These are phyloP conservation scores for Phytophthora pinifolia DNA, from an alignment of 352 stramenopile species.

Conservation along the genomic window DNA sequence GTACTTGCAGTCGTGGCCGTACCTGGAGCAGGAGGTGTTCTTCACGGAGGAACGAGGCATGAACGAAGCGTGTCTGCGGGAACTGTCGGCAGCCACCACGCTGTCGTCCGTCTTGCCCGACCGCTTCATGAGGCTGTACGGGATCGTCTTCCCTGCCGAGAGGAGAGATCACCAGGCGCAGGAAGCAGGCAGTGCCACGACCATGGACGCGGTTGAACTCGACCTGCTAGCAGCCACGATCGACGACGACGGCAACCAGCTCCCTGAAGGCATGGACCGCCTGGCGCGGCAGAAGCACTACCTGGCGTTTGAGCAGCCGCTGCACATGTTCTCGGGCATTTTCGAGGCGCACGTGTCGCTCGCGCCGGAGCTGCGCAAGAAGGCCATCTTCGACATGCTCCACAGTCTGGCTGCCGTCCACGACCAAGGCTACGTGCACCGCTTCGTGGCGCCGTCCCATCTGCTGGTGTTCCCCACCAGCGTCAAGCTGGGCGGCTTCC, in stretches of 20 bases:
- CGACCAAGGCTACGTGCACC: conserved; percentile 73
- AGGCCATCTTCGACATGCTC: conserved; percentile 73
- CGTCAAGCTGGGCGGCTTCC: conserved; percentile 70
- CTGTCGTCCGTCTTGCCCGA: conserved; percentile 44
- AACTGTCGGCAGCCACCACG: conserved; percentile 48
- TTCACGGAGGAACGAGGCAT: conserved; percentile 52
- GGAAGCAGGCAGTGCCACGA: conserved; percentile 9
- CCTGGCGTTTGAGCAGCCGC: conserved; percentile 73
- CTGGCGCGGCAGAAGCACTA: conserved; percentile 60
- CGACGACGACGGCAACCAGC: conserved; percentile 32
- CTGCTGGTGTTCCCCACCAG: conserved; percentile 72
- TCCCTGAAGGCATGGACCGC: conserved; percentile 35
- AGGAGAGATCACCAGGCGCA: conserved; percentile 29
- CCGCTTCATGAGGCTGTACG: conserved; percentile 59
- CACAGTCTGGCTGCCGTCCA: conserved; percentile 61
- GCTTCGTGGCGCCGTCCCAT: conserved; percentile 68
- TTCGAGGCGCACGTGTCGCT: conserved; percentile 62
- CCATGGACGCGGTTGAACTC: conserved; percentile 34
- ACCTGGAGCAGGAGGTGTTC: conserved; percentile 58
- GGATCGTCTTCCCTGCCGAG: conserved; percentile 72
- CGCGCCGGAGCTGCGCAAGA: conserved; percentile 53
- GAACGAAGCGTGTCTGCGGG: conserved; percentile 53
- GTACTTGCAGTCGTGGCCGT: conserved; percentile 82
- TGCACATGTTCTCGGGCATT: conserved; percentile 77
- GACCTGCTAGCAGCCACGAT: conserved; percentile 36